Percentiles rank a stretch among this genome's conserved stretches.
Evolutionary conservation across 331 rosid genomes (phyloP).

Genomic region (Acacia pycnantha): DNA sequence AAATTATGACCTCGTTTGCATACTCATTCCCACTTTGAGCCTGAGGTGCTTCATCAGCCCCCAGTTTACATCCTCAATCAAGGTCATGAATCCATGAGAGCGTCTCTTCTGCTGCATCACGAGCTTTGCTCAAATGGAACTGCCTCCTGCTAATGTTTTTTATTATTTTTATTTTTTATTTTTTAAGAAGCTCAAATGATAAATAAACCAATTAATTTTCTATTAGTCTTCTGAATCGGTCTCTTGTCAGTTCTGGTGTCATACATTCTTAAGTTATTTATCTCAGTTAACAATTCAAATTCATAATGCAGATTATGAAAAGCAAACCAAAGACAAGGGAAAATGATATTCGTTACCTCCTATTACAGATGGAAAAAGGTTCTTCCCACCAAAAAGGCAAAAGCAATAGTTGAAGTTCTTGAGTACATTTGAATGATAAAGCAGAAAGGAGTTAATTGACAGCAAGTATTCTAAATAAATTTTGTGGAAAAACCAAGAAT

Average conservation of each 20-base stretch:
- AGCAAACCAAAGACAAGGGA: too few relatives aligned
- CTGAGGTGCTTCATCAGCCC: constrained; percentile 70
- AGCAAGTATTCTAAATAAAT: neutral
- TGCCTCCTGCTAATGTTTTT: constrained; percentile 55
- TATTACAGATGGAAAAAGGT: neutral
- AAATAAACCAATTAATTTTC: too few relatives aligned
- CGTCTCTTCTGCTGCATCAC: constrained; percentile 79
- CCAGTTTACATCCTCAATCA: constrained; percentile 75
- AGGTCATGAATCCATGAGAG: constrained; percentile 72
- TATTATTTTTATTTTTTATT: too few relatives aligned
- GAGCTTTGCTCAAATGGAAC: constrained; percentile 80
- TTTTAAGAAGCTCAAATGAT: too few relatives aligned
- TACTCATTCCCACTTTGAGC: constrained; percentile 89
- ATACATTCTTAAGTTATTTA: too few relatives aligned
- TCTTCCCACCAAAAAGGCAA: neutral
- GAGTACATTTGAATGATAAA: neutral
- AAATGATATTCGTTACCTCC: too few relatives aligned
- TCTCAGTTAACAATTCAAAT: too few relatives aligned
- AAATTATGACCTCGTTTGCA: constrained; percentile 81
- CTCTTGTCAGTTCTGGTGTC: too few relatives aligned
- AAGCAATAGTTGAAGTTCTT: neutral
- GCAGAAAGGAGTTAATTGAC: neutral
- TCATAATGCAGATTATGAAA: too few relatives aligned
- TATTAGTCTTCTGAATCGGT: too few relatives aligned
- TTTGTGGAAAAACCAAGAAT: neutral